These are phyloP conservation scores for Closterium sp. DNA, from an alignment of 139 green algal species.

Conservation along the genomic window DNA sequence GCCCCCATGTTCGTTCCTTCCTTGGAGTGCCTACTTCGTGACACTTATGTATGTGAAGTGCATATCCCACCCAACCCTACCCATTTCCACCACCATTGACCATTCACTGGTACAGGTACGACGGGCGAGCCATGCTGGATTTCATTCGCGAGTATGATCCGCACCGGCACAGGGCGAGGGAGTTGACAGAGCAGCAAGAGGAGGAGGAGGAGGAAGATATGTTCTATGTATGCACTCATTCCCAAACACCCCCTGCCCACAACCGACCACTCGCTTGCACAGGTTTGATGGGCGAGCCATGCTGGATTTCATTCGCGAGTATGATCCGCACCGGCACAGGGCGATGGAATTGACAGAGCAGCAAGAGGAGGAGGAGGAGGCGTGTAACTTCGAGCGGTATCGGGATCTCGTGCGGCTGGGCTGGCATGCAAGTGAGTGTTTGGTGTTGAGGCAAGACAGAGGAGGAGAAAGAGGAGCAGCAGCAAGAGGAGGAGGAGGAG, in stretches of 20 bases:
- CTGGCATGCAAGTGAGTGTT: no score
- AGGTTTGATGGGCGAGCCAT: constrained; percentile 25
- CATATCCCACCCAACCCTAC: background rate
- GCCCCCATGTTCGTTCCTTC: no score
- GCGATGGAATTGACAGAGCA: constrained; percentile 29
- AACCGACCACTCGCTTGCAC: background rate
- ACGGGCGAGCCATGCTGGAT: constrained; percentile 45
- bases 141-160: constrained; percentile 49
- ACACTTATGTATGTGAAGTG: background rate
- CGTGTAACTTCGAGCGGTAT: constrained; percentile 48
- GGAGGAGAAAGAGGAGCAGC: no score
- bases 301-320: constrained; percentile 48
- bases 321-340: constrained; percentile 20
- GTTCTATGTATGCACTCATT: no score
- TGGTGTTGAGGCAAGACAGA: no score
- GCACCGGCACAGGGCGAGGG: background rate
- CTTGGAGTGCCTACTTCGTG: background rate
- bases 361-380: constrained; percentile 44
- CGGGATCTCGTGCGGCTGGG: constrained; percentile 40
- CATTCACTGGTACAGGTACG: background rate
- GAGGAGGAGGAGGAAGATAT: constrained; percentile 32
- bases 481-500: no score
- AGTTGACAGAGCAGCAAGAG: constrained; percentile 46
- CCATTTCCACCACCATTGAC: background rate
- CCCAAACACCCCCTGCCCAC: no score